Evolutionary conservation across 2,329 filamentous ascomycete species (phyloP), one percentile per base, ranked within the genome.

Genomic region (Kalmusia sp.): DNA sequence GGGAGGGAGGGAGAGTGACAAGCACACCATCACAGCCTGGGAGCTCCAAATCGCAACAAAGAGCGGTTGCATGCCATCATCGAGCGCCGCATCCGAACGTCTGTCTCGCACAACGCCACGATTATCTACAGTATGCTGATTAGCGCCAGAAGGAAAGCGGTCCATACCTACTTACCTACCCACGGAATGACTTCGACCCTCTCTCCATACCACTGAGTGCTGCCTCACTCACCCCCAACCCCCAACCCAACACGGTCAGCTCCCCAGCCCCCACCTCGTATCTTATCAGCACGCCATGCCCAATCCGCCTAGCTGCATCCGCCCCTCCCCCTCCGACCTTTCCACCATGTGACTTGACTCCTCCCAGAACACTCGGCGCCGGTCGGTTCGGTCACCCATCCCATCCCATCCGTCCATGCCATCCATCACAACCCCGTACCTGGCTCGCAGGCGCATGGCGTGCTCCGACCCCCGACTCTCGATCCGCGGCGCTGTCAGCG

Each of bases 261-360:
- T 14, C 9, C 38, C 24, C n/a, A 28, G 35, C n/a, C 30, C 31
- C 17, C 33, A 31, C 30, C 35, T 15, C 25, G 8, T 21, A 17
- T 44, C 27, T 33, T 40, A 40, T 49, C 35, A 41, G 35, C 46
- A 28, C 33, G 27, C 37, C 28, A 49, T n/a, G 6, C 46, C 35
- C 30, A 3, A 11, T 2, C 17, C 14, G 40, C 12, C 17, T 31
- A 31, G 40, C 27, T 15, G 22, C 38, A 15, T 27, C 25, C 17
- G n/a, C n/a, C n/a, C n/a, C n/a, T n/a, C n/a, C n/a, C n/a, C n/a
- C n/a, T n/a, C n/a, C n/a, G n/a, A n/a, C n/a, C n/a, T n/a, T n/a
- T n/a, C n/a, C n/a, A n/a, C n/a, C n/a, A n/a, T n/a, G n/a, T n/a
- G n/a, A n/a, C n/a, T n/a, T n/a, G n/a, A n/a, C n/a, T n/a, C n/a